A percentile compares a stretch with the other conserved stretches of the same genome.
Conservation (phyloP, 2,329 filamentous ascomycete species). For the Raffaelea albimanens region DNA sequence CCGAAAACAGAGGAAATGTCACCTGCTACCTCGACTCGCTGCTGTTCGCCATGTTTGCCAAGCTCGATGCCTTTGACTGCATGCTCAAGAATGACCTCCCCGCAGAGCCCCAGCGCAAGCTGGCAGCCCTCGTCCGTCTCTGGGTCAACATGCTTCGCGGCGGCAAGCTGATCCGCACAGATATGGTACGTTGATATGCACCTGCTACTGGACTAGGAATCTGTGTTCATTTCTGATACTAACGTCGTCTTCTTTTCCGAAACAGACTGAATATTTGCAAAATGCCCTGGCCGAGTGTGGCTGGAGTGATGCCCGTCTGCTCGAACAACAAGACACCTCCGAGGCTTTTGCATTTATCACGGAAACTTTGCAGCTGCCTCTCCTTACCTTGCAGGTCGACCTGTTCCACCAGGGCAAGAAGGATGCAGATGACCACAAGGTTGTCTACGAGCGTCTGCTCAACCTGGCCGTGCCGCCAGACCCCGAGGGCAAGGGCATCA, state of each 20-base stretch:
- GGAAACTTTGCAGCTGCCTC: constrained; percentile 74
- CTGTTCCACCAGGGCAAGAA: constrained; percentile 81
- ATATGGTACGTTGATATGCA: constrained; percentile 52
- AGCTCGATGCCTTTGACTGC: constrained; percentile 81
- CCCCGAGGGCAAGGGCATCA: constrained; percentile 59
- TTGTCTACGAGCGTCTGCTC: constrained; percentile 81
- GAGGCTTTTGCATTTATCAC: constrained; percentile 96
- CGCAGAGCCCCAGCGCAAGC: constrained; percentile 59
- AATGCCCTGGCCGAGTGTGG: constrained; percentile 75
- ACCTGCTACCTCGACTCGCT: constrained; percentile 94
- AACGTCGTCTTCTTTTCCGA: not conserved
- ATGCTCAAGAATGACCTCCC: constrained; percentile 77
- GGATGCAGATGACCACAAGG: constrained; percentile 83
- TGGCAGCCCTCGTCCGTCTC: constrained; percentile 70
- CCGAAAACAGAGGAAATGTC: constrained; percentile 74
- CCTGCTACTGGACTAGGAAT: no score
- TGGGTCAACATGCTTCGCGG: constrained; percentile 90
- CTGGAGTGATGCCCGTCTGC: constrained; percentile 68
- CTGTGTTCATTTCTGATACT: not conserved
- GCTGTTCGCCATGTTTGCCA: constrained; percentile 91
- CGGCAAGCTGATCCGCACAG: constrained; percentile 74
- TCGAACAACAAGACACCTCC: constrained; percentile 89
- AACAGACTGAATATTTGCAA: constrained; percentile 43
- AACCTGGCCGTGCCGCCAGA: constrained; percentile 84
- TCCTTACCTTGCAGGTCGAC: constrained; percentile 87